Conservation (phyloP, 768 basidiomycete species). For the Dictyophora rubrovolvata region DNA sequence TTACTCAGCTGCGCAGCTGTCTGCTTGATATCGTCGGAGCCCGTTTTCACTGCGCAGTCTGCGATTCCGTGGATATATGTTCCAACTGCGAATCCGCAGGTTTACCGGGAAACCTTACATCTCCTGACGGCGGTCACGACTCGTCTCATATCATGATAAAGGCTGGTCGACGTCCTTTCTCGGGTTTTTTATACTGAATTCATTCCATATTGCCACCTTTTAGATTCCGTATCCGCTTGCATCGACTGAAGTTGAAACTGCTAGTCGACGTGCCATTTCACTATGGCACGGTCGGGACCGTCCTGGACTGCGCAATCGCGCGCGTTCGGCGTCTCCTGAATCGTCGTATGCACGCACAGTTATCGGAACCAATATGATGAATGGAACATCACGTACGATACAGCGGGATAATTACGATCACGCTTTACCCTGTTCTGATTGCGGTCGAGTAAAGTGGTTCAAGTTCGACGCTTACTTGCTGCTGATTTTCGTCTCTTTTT, state of each 20-base stretch:
- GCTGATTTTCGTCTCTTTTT: background rate
- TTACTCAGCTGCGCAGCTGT: conserved; percentile 43
- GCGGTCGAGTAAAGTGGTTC: conserved; percentile 38
- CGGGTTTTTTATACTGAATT: background rate
- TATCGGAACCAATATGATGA: conserved; percentile 37
- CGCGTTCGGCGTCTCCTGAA: conserved; percentile 40
- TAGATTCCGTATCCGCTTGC: conserved; percentile 84
- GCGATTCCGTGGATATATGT: conserved; percentile 77
- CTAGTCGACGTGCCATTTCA: conserved; percentile 61
- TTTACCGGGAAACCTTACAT: conserved; percentile 72
- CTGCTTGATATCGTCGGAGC: conserved; percentile 85
- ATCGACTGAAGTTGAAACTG: conserved; percentile 60
- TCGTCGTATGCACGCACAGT: conserved; percentile 62
- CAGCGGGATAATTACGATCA: conserved; percentile 34
- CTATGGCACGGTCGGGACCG: conserved; percentile 70
- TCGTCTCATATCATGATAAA: conserved; percentile 93
- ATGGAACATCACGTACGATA: conserved; percentile 9
- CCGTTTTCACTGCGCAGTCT: conserved; percentile 86
- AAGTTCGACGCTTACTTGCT: background rate
- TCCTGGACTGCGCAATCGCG: conserved; percentile 33
- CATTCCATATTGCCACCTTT: background rate
- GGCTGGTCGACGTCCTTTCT: conserved; percentile 30
- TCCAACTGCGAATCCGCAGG: conserved; percentile 82
- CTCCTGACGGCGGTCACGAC: conserved; percentile 64
- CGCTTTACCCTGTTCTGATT: conserved; percentile 49